Evolutionary conservation across 1,284 basidiomycete species (phyloP).

Genomic region (Cutaneotrichosporon cavernicola): DNA sequence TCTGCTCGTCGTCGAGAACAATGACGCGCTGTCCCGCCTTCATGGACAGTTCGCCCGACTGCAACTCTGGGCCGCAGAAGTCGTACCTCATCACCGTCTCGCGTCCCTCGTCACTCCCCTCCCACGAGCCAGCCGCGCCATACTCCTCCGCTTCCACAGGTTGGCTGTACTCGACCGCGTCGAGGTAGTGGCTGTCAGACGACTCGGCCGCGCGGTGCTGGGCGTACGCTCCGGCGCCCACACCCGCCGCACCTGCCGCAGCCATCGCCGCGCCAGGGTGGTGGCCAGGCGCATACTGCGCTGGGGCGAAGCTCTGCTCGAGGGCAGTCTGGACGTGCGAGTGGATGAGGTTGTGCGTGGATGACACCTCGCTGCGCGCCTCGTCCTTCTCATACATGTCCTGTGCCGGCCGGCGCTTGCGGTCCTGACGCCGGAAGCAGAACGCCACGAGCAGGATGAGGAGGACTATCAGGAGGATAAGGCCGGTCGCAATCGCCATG

Average conservation of each 20-base stretch:
- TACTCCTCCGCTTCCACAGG: slow-evolving; percentile 43
- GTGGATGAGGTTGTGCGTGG: slow-evolving; percentile 70
- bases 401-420: slow-evolving; percentile 33
- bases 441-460: slow-evolving; percentile 79
- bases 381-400: slow-evolving; percentile 66
- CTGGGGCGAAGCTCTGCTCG: slow-evolving; percentile 42
- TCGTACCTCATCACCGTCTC: slow-evolving; percentile 51
- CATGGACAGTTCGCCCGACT: slow-evolving; percentile 49
- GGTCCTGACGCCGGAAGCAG: slow-evolving; percentile 58
- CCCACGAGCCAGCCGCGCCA: slow-evolving; percentile 25
- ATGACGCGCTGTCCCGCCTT: slow-evolving; percentile 45
- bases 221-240: slow-evolving; percentile 41
- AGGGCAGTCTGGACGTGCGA: slow-evolving; percentile 82
- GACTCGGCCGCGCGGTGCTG: background rate
- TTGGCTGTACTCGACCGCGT: slow-evolving; percentile 8
- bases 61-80: slow-evolving; percentile 43
- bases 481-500: slow-evolving; percentile 91
- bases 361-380: slow-evolving; percentile 57
- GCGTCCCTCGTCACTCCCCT: slow-evolving; percentile 55
- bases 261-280: slow-evolving; percentile 14
- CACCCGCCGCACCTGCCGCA: slow-evolving; percentile 27
- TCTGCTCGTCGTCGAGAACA: slow-evolving; percentile 46
- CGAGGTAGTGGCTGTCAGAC: slow-evolving; percentile 16
- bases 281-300: background rate
- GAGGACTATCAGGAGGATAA: slow-evolving; percentile 88